Evolutionary conservation across 2,329 filamentous ascomycete species (phyloP).

Genomic region (Monilinia fructigena): DNA sequence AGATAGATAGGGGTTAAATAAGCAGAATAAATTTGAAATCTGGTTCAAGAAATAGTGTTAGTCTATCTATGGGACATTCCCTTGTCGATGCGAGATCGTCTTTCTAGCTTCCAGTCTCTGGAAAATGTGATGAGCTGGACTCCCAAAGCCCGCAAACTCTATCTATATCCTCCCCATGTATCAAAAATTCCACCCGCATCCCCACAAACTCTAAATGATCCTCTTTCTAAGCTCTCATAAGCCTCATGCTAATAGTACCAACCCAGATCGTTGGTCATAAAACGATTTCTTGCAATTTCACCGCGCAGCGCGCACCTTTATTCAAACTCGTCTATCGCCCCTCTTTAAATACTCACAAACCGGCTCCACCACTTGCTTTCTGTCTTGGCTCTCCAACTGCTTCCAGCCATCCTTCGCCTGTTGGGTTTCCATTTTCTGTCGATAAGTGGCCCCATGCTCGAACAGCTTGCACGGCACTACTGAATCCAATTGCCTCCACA

Average conservation of each 20-base stretch:
- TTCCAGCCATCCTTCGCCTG: conserved; percentile 76
- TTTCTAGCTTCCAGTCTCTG: conserved; percentile 1
- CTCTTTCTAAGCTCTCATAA: conserved; percentile 2
- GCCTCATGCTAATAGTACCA: neutral
- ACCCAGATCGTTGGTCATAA: neutral
- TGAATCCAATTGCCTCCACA: conserved; percentile 61
- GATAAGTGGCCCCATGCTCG: conserved; percentile 64
- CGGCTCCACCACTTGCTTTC: conserved; percentile 48
- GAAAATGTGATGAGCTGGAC: neutral
- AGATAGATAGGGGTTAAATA: neutral
- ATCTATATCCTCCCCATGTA: neutral
- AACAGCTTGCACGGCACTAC: conserved; percentile 71
- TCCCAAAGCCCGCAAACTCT: neutral
- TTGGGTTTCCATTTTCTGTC: conserved; percentile 72
- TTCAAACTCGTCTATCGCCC: neutral
- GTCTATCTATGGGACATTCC: neutral
- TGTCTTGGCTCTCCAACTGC: conserved; percentile 75
- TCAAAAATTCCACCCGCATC: neutral
- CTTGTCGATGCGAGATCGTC: neutral
- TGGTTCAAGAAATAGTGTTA: neutral
- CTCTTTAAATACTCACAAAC: neutral
- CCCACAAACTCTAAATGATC: neutral
- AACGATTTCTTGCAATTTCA: conserved; percentile 8
- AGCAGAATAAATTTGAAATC: neutral
- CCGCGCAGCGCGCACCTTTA: conserved; percentile 6